Base-by-base conservation (phyloP, 2,329 filamentous ascomycete species). In the Pseudocercospora fuligena region DNA sequence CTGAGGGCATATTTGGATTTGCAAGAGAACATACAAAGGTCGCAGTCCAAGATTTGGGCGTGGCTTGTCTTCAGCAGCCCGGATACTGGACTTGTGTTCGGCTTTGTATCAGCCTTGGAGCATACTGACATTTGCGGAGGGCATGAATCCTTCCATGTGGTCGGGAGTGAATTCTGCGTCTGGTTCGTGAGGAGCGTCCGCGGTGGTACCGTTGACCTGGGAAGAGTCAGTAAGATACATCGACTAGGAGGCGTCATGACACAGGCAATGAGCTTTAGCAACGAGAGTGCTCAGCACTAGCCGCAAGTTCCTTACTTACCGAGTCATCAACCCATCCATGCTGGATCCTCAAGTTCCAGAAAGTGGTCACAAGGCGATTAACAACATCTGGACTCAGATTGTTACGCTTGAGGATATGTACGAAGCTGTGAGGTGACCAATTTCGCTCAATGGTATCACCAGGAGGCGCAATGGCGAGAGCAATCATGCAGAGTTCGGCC, bases 291-390 rank as follows among this genome's bases (percentile, higher is more conserved):
- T n/a, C 36, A 40, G 14, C 36, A 40, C 36, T 40, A 40, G 36
- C 36, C 14, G 36, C 5, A 40, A 16, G 5, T n/a, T n/a, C 36
- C 5, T 9, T 5, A 43, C 40, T 43, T 43, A 43, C 23, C 23
- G 63, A 59, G n/a, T 72, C 70, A 19, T 72, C 70, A 12, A 72
- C 70, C 70, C 70, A 72, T 11, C 70, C 70, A 40, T 72, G 70
- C 60, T 72, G 71, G 65, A 72, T 71, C 9, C 70, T 51, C 58
- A 72, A 56, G 47, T 57, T 67, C 70, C 70, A 72, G 46, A 72
- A 72, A 7, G 69, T 72, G 36, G 60, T 60, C 12, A 70, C 65
- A 25, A 72, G 46, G 12, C 70, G 61, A 29, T 69, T 70, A 61
- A 72, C 61, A 14, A 71, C 66, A 46, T 69, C 70, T 3, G 68